Evolutionary conservation across 2,329 filamentous ascomycete species (phyloP).

Genomic region (Rhytidhysteron rufulum): DNA sequence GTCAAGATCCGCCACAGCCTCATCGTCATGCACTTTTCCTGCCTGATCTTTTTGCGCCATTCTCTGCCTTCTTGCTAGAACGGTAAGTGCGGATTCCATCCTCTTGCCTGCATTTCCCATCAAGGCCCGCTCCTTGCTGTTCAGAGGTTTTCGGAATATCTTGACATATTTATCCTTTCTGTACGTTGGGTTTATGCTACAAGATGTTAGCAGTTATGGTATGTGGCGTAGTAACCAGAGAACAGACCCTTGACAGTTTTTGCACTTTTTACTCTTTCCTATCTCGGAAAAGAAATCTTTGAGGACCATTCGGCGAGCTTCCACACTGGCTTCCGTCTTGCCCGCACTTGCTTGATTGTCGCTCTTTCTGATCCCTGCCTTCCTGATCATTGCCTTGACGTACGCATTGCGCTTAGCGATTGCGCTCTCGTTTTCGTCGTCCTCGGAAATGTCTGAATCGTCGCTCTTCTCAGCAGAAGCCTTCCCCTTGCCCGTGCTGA

Average conservation of each 20-base stretch:
- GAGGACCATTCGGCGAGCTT: conserved; percentile 71
- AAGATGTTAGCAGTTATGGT: conserved; percentile 41
- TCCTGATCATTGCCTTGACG: conserved; percentile 67
- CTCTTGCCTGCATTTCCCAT: conserved; percentile 71
- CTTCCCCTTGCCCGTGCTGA: conserved; percentile 31
- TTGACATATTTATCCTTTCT: conserved; percentile 90
- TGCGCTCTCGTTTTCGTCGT: conserved; percentile 59
- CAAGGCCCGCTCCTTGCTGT: conserved; percentile 68
- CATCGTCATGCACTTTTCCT: conserved; percentile 55
- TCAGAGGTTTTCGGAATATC: conserved; percentile 82
- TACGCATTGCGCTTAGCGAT: conserved; percentile 61
- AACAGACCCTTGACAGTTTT: conserved; percentile 55
- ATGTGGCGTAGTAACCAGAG: neutral
- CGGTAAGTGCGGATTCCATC: conserved; percentile 65
- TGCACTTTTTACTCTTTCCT: conserved; percentile 65
- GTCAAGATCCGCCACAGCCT: conserved; percentile 65
- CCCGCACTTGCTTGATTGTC: conserved; percentile 47
- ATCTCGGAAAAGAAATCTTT: conserved; percentile 79
- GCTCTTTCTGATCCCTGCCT: conserved; percentile 47
- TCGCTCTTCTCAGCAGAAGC: conserved; percentile 42
- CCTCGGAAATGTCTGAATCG: conserved; percentile 49
- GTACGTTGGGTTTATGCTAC: conserved; percentile 62
- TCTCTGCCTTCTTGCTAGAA: conserved; percentile 49
- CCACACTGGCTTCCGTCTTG: conserved; percentile 80
- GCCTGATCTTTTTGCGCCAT: conserved; percentile 41